Percentiles rank a stretch among this genome's conserved stretches.
Conservation (phyloP, 345 rosid species). For the Carallia brachiata region DNA sequence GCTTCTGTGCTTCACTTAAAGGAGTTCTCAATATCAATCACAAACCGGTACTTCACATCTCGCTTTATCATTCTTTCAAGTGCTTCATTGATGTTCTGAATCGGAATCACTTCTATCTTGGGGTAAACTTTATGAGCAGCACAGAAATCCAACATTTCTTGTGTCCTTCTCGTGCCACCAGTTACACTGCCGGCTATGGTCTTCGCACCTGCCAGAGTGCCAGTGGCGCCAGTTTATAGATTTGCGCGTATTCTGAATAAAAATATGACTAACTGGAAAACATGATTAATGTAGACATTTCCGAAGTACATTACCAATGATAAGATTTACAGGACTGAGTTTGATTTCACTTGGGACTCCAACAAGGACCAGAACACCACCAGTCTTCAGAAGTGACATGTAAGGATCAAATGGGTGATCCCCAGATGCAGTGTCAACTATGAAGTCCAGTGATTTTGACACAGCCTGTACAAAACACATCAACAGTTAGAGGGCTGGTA, state of each 20-base stretch:
- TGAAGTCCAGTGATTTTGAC: slow-evolving; percentile 67
- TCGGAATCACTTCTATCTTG: slow-evolving; percentile 61
- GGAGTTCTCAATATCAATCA: slow-evolving; percentile 72
- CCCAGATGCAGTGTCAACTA: slow-evolving; percentile 84
- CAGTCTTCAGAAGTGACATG: slow-evolving; percentile 70
- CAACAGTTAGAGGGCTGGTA: not conserved
- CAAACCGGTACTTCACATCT: slow-evolving; percentile 81
- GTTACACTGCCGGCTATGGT: slow-evolving; percentile 59
- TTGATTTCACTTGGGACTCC: slow-evolving; percentile 85
- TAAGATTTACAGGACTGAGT: slow-evolving; percentile 70
- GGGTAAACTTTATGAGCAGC: slow-evolving; percentile 74
- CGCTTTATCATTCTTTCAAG: slow-evolving; percentile 71
- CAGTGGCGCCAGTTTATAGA: not conserved
- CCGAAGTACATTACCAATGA: slow-evolving; percentile 35
- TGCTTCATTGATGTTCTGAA: slow-evolving; percentile 69
- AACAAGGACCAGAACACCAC: slow-evolving; percentile 63
- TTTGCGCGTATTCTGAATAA: not conserved
- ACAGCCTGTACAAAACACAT: slow-evolving; percentile 39
- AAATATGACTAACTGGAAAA: not conserved
- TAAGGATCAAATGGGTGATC: slow-evolving; percentile 79
- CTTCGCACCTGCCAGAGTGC: slow-evolving; percentile 55
- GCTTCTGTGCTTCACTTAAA: slow-evolving; percentile 39
- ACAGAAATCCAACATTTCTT: slow-evolving; percentile 81
- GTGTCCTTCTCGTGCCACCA: slow-evolving; percentile 68
- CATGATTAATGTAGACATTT: not conserved